phyloP scores from a whole-genome alignment of 2,329 filamentous ascomycete species.

The Cercospora sp. region DNA sequence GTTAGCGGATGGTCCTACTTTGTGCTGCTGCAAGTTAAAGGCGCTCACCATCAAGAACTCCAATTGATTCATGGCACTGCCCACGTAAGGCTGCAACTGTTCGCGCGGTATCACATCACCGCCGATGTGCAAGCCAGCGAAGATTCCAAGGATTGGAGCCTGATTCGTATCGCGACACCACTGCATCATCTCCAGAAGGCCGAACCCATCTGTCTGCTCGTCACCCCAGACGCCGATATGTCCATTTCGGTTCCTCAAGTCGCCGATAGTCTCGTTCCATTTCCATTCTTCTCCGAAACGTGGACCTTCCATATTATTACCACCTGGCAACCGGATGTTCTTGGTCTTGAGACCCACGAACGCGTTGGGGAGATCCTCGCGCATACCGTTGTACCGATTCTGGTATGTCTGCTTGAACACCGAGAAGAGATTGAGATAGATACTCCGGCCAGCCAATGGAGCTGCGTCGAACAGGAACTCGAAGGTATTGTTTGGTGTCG shows the following conservation, averaged over 20 bases:
- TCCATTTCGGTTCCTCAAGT: background rate
- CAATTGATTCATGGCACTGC: background rate
- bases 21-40: too few species aligned
- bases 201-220: background rate
- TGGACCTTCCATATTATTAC: background rate
- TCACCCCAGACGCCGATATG: background rate
- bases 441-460: background rate
- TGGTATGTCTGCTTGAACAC: background rate
- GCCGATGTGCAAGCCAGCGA: too few species aligned
- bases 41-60: background rate
- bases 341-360: background rate
- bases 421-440: background rate
- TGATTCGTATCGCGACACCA: background rate
- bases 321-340: background rate
- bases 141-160: too few species aligned
- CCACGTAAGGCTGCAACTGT: too few species aligned
- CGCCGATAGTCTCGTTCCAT: background rate
- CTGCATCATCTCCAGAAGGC: background rate
- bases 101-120: too few species aligned
- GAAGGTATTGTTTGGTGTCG: background rate
- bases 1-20: too few species aligned
- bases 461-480: background rate
- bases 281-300: background rate
- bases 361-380: background rate
- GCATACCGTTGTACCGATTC: background rate